phyloP scores from a whole-genome alignment of 2,329 filamentous ascomycete species.

The Fonsecaea multimorphosa region DNA sequence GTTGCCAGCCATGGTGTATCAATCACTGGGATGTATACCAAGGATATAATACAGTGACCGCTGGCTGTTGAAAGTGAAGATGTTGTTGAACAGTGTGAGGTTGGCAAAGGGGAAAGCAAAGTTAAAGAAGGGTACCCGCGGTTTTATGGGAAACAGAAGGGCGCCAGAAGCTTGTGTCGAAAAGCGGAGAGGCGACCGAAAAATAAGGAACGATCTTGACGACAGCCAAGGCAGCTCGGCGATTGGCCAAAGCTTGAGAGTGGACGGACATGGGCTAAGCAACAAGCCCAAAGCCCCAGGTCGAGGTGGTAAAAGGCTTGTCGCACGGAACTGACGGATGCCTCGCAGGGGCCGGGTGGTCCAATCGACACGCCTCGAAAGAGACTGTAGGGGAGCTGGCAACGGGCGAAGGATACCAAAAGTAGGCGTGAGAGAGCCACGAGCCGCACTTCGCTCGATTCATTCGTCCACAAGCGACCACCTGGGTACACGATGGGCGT shows the following conservation, averaged over 20 bases:
- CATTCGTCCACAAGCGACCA: conserved; percentile 29
- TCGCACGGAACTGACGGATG: conserved; percentile 27
- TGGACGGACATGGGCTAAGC: conserved; percentile 18
- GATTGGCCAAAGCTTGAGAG: conserved; percentile 17
- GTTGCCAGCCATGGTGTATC: conserved; percentile 28
- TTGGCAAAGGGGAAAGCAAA: background rate
- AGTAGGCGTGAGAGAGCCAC: conserved; percentile 28
- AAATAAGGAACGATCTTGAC: conserved; percentile 26
- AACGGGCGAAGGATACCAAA: conserved; percentile 24
- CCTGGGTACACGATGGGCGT: conserved; percentile 7
- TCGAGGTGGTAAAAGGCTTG: conserved; percentile 33
- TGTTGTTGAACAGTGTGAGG: background rate
- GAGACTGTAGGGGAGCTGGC: conserved; percentile 6
- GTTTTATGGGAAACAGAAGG: conserved; percentile 12
- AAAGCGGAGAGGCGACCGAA: conserved; percentile 13
- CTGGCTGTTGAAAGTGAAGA: background rate
- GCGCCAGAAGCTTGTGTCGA: conserved; percentile 11
- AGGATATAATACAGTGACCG: conserved; percentile 3
- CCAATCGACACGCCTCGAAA: conserved; percentile 9
- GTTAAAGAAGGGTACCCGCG: background rate
- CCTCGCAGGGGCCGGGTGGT: background rate
- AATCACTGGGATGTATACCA: conserved; percentile 2
- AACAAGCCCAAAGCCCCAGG: conserved; percentile 5
- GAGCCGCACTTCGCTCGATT: conserved; percentile 21
- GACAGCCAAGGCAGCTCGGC: conserved; percentile 23